Conservation (phyloP, 2,329 filamentous ascomycete species). For the Paecilomyces sp. region DNA sequence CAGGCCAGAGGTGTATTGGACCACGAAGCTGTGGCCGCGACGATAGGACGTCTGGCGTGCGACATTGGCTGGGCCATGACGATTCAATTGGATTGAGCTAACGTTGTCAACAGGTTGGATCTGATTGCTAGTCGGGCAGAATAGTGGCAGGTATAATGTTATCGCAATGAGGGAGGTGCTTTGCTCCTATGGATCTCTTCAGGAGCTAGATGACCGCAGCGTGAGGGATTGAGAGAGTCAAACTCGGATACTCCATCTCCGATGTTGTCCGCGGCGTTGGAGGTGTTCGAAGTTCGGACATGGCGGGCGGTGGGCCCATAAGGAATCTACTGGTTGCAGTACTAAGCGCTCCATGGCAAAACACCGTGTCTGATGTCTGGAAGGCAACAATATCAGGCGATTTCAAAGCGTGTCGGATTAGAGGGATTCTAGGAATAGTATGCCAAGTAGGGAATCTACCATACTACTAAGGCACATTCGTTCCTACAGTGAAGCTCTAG, state of each 20-base stretch:
- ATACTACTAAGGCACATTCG: no score
- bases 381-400: not conserved
- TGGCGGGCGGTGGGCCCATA: not conserved
- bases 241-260: not conserved
- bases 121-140: not conserved
- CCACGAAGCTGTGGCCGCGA: not conserved
- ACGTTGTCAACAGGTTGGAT: not conserved
- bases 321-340: not conserved
- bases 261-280: not conserved
- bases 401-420: not conserved
- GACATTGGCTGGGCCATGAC: constrained; percentile 3
- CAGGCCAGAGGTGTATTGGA: not conserved
- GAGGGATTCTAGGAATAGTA: not conserved
- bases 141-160: not conserved
- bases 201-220: not conserved
- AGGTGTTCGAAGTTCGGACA: not conserved
- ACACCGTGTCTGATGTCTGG: not conserved
- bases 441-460: not conserved
- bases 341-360: no score
- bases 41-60: not conserved
- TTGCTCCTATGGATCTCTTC: not conserved
- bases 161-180: no score
- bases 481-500: no score
- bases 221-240: not conserved
- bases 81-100: not conserved